These are phyloP conservation scores for Sporothrix euskadiensis DNA, from an alignment of 2,329 filamentous ascomycete species.

Conservation along the genomic window DNA sequence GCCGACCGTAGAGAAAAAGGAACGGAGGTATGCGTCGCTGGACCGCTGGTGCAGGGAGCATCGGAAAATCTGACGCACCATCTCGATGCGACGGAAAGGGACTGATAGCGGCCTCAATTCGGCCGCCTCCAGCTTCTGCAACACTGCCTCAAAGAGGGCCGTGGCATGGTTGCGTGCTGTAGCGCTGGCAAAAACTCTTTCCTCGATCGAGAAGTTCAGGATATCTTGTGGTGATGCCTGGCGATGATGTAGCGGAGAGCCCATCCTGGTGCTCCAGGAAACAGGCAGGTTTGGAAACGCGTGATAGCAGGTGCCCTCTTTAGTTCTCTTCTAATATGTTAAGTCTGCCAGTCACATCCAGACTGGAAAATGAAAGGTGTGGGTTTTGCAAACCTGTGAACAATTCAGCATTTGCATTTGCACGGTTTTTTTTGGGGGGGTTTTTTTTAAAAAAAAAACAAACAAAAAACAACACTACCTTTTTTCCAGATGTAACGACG, in stretches of 20 bases:
- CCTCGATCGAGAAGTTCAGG: no score
- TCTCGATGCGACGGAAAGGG: conserved; percentile 19
- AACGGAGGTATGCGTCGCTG: no score
- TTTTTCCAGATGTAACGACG: no score
- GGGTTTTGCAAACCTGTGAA: neutral
- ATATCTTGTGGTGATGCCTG: no score
- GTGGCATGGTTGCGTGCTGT: neutral
- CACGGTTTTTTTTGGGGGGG: no score
- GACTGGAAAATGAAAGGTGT: neutral
- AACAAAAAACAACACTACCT: no score
- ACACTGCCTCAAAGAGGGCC: conserved; percentile 1
- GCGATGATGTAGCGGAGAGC: no score
- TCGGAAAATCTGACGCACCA: conserved; percentile 10
- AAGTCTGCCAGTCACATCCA: neutral
- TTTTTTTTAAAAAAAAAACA: no score
- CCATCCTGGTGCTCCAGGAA: no score
- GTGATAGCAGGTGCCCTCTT: no score
- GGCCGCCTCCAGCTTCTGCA: conserved; percentile 3
- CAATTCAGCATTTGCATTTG: neutral
- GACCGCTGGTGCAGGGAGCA: conserved; percentile 2
- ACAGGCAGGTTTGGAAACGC: no score
- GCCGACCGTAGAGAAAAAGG: neutral
- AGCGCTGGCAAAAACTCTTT: neutral
- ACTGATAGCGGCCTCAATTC: neutral
- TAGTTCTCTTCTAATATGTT: neutral